A percentile compares a stretch with the other conserved stretches of the same genome.
These are phyloP conservation scores for Leccinum variicolor DNA, from an alignment of 768 basidiomycete genomes.

Conservation along the genomic window DNA sequence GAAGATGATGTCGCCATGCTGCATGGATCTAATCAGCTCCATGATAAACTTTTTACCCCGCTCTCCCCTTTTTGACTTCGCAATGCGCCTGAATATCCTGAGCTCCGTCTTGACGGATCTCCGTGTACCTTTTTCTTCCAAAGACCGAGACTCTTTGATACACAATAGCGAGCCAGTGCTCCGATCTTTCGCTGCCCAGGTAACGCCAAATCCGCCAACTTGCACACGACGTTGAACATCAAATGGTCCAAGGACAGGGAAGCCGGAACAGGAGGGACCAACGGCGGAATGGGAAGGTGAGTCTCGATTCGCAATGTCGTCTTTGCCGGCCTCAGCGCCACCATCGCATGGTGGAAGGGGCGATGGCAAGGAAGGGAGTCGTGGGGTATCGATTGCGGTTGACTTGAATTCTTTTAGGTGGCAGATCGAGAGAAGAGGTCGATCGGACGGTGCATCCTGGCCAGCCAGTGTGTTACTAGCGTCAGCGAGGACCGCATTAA, in stretches of 20 bases:
- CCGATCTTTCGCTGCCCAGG: slow-evolving; percentile 23
- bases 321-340: not conserved
- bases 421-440: not conserved
- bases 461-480: not conserved
- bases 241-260: slow-evolving; percentile 28
- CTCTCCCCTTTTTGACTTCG: slow-evolving; percentile 12
- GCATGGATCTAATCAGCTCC: slow-evolving; percentile 35
- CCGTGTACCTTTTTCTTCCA: slow-evolving; percentile 6
- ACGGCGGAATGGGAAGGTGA: not conserved
- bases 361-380: not conserved
- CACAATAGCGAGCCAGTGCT: slow-evolving; percentile 35
- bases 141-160: slow-evolving; percentile 33
- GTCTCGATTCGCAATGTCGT: not conserved
- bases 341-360: not conserved
- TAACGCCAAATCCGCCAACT: slow-evolving; percentile 17
- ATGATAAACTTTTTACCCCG: slow-evolving; percentile 37
- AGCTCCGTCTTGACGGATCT: slow-evolving; percentile 33
- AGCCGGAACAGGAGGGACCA: not conserved
- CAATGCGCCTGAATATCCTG: slow-evolving; percentile 34
- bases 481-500: not conserved
- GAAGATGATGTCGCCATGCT: slow-evolving; percentile 26
- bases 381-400: not conserved
- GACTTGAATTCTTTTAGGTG: not conserved
- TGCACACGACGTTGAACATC: slow-evolving; percentile 16
- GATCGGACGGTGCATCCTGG: not conserved